Evolutionary conservation across 148 eudicot species (phyloP).

Genomic region (Fagopyrum tataricum): DNA sequence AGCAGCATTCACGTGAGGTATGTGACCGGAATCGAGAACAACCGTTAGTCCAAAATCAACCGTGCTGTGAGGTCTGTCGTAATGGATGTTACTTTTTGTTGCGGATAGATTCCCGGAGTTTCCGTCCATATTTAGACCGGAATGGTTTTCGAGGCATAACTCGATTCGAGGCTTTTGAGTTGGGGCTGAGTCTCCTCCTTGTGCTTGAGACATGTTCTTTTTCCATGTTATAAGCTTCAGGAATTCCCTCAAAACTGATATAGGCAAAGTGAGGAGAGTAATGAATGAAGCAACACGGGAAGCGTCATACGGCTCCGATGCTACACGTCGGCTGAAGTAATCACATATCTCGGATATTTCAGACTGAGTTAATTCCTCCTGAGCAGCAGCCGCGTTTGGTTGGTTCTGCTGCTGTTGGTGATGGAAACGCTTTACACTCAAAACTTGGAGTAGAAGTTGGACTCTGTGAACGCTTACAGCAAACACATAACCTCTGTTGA

Average conservation of each 20-base stretch:
- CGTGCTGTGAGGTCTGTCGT: slow-evolving; percentile 63
- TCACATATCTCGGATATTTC: slow-evolving; percentile 94
- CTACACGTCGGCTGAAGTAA: slow-evolving; percentile 92
- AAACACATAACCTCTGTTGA: slow-evolving; percentile 95
- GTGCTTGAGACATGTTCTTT: slow-evolving; percentile 75
- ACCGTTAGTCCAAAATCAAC: slow-evolving; percentile 90
- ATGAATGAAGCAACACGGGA: slow-evolving; percentile 98
- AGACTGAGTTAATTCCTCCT: slow-evolving; percentile 75
- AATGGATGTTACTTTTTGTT: slow-evolving; percentile 86
- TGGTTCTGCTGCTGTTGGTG: slow-evolving; percentile 86
- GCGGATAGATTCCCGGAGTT: slow-evolving; percentile 50
- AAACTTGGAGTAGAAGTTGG: slow-evolving; percentile 94
- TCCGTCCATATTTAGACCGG: slow-evolving; percentile 65
- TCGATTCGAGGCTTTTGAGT: slow-evolving; percentile 91
- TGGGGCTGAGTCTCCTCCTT: slow-evolving; percentile 77
- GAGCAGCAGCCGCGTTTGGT: slow-evolving; percentile 47
- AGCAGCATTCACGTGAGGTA: slow-evolving; percentile 80
- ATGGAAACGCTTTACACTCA: slow-evolving; percentile 76
- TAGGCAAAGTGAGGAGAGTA: slow-evolving; percentile 91
- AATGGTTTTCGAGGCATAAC: slow-evolving; percentile 90
- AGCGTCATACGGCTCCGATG: slow-evolving; percentile 97
- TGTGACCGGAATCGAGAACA: slow-evolving; percentile 82
- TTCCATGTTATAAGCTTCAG: slow-evolving; percentile 93
- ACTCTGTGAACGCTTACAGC: slow-evolving; percentile 98
- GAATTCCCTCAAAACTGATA: slow-evolving; percentile 79